Conservation (phyloP, 345 rosid species). For the Iberis pinnata region DNA sequence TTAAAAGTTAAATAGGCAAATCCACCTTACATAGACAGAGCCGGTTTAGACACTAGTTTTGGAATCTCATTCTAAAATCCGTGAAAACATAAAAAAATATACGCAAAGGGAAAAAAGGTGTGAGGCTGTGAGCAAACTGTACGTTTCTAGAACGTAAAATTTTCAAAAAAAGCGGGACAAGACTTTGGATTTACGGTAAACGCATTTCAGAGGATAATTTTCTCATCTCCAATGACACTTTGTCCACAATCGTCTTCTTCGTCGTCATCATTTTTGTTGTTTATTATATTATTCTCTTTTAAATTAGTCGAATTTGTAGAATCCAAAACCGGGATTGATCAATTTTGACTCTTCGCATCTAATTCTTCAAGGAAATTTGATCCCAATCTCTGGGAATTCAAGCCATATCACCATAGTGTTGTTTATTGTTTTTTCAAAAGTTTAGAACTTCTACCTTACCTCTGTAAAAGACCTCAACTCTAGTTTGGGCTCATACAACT, state of each 20-base stretch:
- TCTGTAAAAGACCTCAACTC: no score
- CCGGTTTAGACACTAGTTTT: no score
- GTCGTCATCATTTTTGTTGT: conserved; percentile 21
- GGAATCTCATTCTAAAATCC: conserved; percentile 16
- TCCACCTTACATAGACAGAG: no score
- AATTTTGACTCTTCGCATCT: conserved; percentile 8
- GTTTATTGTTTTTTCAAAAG: no score
- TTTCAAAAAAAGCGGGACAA: background rate
- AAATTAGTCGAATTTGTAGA: background rate
- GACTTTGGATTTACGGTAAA: conserved; percentile 5
- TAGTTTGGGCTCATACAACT: no score
- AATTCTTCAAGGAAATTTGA: background rate
- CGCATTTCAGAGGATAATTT: conserved; percentile 26
- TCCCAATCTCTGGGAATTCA: conserved; percentile 2
- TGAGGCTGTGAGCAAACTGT: background rate
- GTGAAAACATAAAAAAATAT: background rate
- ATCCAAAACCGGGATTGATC: conserved; percentile 18
- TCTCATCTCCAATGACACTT: conserved; percentile 25
- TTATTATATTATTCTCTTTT: conserved; percentile 11
- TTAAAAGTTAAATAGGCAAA: no score
- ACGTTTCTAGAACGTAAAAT: conserved; percentile 19
- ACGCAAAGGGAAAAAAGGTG: background rate
- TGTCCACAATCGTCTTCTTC: conserved; percentile 26
- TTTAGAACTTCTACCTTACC: no score
- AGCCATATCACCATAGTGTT: conserved; percentile 8